phyloP scores from a whole-genome alignment of 2,329 filamentous ascomycete genomes.

The Microcyclospora pomicola region DNA sequence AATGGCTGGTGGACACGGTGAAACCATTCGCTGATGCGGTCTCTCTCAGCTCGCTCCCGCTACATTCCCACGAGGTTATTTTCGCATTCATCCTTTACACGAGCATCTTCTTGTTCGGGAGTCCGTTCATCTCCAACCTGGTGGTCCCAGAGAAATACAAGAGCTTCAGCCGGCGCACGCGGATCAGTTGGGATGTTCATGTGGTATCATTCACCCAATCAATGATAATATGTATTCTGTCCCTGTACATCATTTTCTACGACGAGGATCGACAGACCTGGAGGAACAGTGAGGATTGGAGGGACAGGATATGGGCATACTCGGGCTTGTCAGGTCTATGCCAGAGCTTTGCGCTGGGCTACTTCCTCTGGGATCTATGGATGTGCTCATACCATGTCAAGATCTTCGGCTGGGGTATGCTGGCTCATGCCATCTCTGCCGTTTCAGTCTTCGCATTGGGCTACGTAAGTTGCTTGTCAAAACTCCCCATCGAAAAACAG shows the following conservation, averaged over 20 bases:
- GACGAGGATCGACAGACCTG: slow-evolving; percentile 50
- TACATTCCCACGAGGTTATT: slow-evolving; percentile 66
- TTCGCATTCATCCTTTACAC: slow-evolving; percentile 55
- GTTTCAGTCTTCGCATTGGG: slow-evolving; percentile 62
- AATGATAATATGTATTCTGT: slow-evolving; percentile 54
- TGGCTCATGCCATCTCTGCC: slow-evolving; percentile 64
- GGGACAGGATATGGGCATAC: slow-evolving; percentile 59
- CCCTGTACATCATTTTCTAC: slow-evolving; percentile 56
- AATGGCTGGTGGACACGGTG: slow-evolving; percentile 39
- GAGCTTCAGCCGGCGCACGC: slow-evolving; percentile 46
- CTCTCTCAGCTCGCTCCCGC: slow-evolving; percentile 50
- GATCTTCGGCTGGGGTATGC: slow-evolving; percentile 61
- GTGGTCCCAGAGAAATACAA: slow-evolving; percentile 53
- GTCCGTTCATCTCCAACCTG: slow-evolving; percentile 49
- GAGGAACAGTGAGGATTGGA: slow-evolving; percentile 42
- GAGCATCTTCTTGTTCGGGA: slow-evolving; percentile 50
- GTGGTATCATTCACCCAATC: slow-evolving; percentile 74
- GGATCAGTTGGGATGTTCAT: slow-evolving; percentile 74
- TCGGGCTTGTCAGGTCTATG: slow-evolving; percentile 58
- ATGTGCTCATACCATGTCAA: slow-evolving; percentile 54
- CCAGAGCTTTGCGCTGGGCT: slow-evolving; percentile 63
- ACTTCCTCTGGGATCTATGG: slow-evolving; percentile 72
- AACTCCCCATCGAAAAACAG: neutral
- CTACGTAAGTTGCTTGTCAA: slow-evolving; percentile 48
- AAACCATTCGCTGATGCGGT: slow-evolving; percentile 52